Conservation (phyloP, 108 stramenopile species). For the Mediolabrus comicus region DNA sequence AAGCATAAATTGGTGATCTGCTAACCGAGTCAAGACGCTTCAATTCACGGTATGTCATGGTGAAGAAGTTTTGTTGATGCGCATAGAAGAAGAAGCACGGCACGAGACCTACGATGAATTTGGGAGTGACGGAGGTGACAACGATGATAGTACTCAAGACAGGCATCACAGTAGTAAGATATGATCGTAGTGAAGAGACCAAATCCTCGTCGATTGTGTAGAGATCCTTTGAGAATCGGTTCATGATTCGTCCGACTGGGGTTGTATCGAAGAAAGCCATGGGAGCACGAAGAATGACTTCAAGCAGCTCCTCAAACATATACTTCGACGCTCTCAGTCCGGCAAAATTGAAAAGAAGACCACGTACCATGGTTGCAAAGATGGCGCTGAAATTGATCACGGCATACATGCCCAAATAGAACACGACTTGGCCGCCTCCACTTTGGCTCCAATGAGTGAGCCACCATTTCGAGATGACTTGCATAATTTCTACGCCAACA, state of each 20-base stretch:
- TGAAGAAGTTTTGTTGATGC: constrained; percentile 78
- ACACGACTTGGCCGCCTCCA: constrained; percentile 17
- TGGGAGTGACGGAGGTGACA: constrained; percentile 59
- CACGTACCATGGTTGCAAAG: constrained; percentile 48
- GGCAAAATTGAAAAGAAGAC: constrained; percentile 50
- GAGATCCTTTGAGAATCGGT: constrained; percentile 88
- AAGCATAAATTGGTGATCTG: constrained; percentile 89
- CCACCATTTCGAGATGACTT: constrained; percentile 74
- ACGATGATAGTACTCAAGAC: constrained; percentile 80
- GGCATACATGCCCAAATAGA: constrained; percentile 57
- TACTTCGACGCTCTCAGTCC: constrained; percentile 54
- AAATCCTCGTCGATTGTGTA: constrained; percentile 94
- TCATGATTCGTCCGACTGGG: constrained; percentile 66
- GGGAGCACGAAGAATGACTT: constrained; percentile 72
- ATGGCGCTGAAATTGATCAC: constrained; percentile 61
- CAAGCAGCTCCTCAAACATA: constrained; percentile 58
- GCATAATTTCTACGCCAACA: constrained; percentile 44
- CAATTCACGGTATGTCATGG: constrained; percentile 87
- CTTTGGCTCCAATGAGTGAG: constrained; percentile 61
- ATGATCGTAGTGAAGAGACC: constrained; percentile 63
- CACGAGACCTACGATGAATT: constrained; percentile 22
- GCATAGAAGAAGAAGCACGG: constrained; percentile 73
- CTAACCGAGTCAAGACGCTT: constrained; percentile 87
- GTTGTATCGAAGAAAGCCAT: constrained; percentile 89
- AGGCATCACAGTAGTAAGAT: constrained; percentile 62